These are phyloP conservation scores for Kodamaea kaohsiungensis DNA, from an alignment of 805 yeast species.

Conservation along the genomic window DNA sequence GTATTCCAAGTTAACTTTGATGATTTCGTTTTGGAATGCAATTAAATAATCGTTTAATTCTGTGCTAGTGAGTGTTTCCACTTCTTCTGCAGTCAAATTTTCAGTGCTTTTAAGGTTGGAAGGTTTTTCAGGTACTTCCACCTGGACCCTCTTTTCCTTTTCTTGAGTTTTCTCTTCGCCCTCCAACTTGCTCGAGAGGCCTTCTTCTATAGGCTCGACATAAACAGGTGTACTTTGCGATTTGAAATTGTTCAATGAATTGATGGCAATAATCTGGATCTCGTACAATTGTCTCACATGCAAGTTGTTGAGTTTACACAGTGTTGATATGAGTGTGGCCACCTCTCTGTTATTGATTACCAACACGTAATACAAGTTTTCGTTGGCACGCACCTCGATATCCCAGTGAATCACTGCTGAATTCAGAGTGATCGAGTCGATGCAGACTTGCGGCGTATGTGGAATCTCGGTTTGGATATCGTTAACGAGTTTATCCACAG, in stretches of 20 bases:
- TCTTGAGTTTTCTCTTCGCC: background rate
- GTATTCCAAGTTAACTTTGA: conserved; percentile 21
- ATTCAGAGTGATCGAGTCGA: conserved; percentile 50
- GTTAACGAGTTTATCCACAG: conserved; percentile 48
- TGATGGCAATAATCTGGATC: conserved; percentile 39
- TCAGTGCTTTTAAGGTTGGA: background rate
- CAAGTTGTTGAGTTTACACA: conserved; percentile 36
- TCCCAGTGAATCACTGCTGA: conserved; percentile 61
- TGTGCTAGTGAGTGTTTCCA: conserved; percentile 19
- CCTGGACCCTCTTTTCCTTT: conserved; percentile 5
- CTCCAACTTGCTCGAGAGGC: conserved; percentile 1
- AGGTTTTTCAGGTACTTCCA: background rate
- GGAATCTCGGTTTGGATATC: conserved; percentile 56
- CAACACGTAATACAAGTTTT: conserved; percentile 33
- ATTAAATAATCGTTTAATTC: conserved; percentile 25
- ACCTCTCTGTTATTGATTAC: conserved; percentile 37
- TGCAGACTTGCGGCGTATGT: conserved; percentile 52
- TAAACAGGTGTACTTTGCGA: conserved; percentile 35
- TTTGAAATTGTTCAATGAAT: conserved; percentile 34
- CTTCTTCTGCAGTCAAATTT: conserved; percentile 13
- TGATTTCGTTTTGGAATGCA: conserved; percentile 28
- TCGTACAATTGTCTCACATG: conserved; percentile 29
- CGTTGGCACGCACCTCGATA: conserved; percentile 30
- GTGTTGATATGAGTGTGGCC: conserved; percentile 35
- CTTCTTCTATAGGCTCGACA: conserved; percentile 25